Evolutionary conservation across 2,329 filamentous ascomycete species (phyloP).

Genomic region (Alternaria longipes): DNA sequence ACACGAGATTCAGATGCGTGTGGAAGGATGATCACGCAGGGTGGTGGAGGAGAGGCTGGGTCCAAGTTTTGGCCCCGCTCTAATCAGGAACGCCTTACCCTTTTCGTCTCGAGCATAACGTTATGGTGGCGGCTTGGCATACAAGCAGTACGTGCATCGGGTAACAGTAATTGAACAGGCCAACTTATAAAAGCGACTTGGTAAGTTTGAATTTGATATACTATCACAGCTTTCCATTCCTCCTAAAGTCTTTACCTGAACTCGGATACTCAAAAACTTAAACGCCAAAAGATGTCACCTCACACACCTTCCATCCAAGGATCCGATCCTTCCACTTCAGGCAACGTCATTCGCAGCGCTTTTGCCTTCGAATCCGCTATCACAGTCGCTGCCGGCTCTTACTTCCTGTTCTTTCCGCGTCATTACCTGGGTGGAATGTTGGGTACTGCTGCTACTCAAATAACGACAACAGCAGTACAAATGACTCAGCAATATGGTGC

Average conservation of each 20-base stretch:
- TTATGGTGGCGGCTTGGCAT: background rate
- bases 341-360: background rate
- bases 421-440: background rate
- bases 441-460: background rate
- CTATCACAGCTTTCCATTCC: background rate
- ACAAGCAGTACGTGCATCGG: background rate
- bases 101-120: background rate
- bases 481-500: background rate
- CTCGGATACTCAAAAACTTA: accelerated
- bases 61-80: background rate
- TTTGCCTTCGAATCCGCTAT: background rate
- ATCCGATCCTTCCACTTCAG: background rate
- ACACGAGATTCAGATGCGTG: background rate
- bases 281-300: background rate
- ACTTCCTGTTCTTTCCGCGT: background rate
- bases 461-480: background rate
- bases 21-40: background rate
- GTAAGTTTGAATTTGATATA: background rate
- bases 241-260: accelerated
- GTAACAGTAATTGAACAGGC: background rate
- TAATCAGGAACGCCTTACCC: background rate
- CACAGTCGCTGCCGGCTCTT: background rate
- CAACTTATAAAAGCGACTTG: background rate
- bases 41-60: background rate
- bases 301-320: background rate